Percentiles rank a stretch among this genome's conserved stretches.
phyloP scores from a whole-genome alignment of 495 filamentous ascomycete species.

The Parathielavia hyrcaniae region DNA sequence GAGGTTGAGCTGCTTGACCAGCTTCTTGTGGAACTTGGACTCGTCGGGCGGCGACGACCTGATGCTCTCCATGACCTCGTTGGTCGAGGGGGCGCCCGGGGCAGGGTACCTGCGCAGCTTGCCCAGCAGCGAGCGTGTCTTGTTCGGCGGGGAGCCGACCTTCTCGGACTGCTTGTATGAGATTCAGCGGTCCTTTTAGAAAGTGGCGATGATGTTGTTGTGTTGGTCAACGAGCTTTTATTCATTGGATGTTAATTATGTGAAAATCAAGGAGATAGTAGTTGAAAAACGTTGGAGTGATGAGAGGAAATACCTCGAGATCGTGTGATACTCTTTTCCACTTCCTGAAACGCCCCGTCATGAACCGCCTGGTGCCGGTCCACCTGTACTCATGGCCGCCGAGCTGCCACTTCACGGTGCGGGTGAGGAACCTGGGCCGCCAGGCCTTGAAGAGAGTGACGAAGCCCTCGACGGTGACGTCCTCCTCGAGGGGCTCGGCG shows the following conservation, averaged over 20 bases:
- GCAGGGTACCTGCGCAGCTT: not conserved
- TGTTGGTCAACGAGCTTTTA: not conserved
- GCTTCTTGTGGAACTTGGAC: not conserved
- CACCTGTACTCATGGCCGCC: not conserved
- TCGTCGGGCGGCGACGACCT: not conserved
- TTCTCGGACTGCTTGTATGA: not conserved
- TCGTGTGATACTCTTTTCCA: not conserved
- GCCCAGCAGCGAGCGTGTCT: not conserved
- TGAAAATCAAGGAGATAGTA: not conserved
- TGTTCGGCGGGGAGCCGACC: not conserved
- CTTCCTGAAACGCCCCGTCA: not conserved
- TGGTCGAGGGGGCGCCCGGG: not conserved
- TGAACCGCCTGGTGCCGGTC: not conserved
- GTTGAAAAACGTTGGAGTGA: too few species aligned
- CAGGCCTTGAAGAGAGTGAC: not conserved
- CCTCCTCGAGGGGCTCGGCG: not conserved
- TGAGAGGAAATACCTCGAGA: too few species aligned
- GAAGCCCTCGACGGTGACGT: not conserved
- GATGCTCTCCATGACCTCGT: not conserved
- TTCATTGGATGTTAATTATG: not conserved
- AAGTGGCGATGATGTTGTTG: constrained; percentile 1
- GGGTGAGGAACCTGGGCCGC: not conserved
- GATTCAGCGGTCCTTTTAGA: not conserved
- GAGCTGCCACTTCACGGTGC: not conserved
- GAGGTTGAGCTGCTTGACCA: not conserved